Evolutionary conservation across 257 asterid species (phyloP), one percentile per base, ranked within the genome.

Genomic region (Gentiana macrophylla): DNA sequence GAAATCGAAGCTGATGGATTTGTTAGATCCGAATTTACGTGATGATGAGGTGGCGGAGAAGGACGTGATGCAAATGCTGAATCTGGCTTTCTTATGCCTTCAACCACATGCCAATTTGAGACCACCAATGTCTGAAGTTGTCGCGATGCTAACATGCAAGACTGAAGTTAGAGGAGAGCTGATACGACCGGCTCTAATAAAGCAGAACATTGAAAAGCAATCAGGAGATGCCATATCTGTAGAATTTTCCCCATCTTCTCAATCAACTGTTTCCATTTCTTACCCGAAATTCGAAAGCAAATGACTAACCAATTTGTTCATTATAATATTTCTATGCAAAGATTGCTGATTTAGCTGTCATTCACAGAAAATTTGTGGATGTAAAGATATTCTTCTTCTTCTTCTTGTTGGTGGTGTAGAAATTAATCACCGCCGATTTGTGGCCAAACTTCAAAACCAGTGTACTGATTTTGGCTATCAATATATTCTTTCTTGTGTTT

Each of bases 51-150:
- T 55, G 12, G 51, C 4, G 50, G 80, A 80, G 71, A 74, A 74
- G 60, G 80, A 82, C 56, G 60, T 85, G 13, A 46, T 76, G 51
- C 89, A 76, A 61, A 73, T 73, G 43, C 70, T 71, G 34, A 74
- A 69, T 47, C 81, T 82, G 37, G 82, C 92, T 34, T 73, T 85
- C 59, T 52, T 76, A 47, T 80, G 94, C 70, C 86, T 82, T 57
- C 86, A 80, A 55, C 82, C 84, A 35, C 73, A 62, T 4, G 94
- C 83, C 59, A 61, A 75, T 62, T 63, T 63, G 58, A 78, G 92
- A 73, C 92, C 94, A n/a, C 86, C 92, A 1, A 85, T 85, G 94
- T 85, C 94, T 3, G 80, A 78, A 50, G 69, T 85, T 3, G 94
- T 82, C 2, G 92, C 94, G 47, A 72, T 80, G 74, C 69, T 85